Base-by-base conservation (phyloP, 2,329 filamentous ascomycete species). In the Dactylellina sp. region DNA sequence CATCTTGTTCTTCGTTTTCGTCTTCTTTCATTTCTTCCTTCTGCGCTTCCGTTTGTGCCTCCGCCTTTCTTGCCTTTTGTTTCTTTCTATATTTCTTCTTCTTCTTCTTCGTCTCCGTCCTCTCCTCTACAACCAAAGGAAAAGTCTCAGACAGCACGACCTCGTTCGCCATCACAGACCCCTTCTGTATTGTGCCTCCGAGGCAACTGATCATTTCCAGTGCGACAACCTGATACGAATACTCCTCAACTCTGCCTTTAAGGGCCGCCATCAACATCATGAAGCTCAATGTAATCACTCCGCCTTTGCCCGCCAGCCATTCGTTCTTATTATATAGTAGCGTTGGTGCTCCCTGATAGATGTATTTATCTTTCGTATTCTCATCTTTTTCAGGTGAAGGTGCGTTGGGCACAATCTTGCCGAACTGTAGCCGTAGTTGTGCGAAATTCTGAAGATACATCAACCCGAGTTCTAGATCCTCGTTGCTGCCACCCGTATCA, bases 41-140 rank as follows among this genome's bases (percentile, higher is more conserved):
- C 22, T 50, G 9, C 28, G 28, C 5, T 32, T 9, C 28, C 28
- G n/a, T n/a, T n/a, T n/a, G n/a, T n/a, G n/a, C n/a, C n/a, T n/a
- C n/a, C n/a, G n/a, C 9, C 28, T 32, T 32, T 32, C 28, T 35
- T 32, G 9, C 25, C 49, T 3, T 37, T 20, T 25, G n/a, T n/a
- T n/a, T n/a, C n/a, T n/a, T n/a, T n/a, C n/a, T n/a, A n/a, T 20
- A 7, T n/a, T 37, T 9, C 25, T 52, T 28, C 16, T 37, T 18
- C 24, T 52, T 52, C 28, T 55, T 39, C 50, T 55, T 40, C 28
- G 16, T 55, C 4, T 14, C 35, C 32, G 37, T 40, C 32, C 35
- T 55, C n/a, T 55, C 50, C 7, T 55, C 50, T 3, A 40, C 18
- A 14, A 39, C 50, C 6, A 24, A 11, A n/a, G 50, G 50, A 9